Evolutionary conservation across 1,284 basidiomycete genomes (phyloP), one percentile per base, ranked within the genome.

Genomic region (Cryptococcus sp.): DNA sequence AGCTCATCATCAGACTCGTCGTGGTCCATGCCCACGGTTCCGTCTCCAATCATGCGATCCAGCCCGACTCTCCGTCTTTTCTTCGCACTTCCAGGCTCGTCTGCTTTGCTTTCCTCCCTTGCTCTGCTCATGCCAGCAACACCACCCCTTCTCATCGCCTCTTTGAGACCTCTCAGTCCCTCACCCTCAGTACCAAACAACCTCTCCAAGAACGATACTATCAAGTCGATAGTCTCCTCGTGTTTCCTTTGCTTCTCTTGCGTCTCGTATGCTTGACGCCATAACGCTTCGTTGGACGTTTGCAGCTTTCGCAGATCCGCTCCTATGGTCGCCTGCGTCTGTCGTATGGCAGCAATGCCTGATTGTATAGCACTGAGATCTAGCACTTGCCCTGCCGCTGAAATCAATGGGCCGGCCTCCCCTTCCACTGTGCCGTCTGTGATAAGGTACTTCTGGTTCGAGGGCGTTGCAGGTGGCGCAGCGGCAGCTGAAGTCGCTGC

Each of bases 161-260:
- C 73, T 53, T 74, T 74, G 45, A 76, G 54, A 0, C 72, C 72
- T 57, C 73, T 74, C 49, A 78, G 53, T 0, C 73, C 72, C 56
- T 78, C 72, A 47, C 76, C 76, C 52, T 78, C 76, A 20, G 73
- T 77, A 4, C 93, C 93, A 79, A 98, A 98, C 2, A 97, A 88
- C 27, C 92, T 88, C 19, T 93, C 93, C 51, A 99, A 80, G 79
- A 99, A 98, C 60, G 92, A 89, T 62, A 99, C 83, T 63, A 99
- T 97, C 58, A 91, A 84, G 73, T 96, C 93, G 73, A 98, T 93
- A n/a, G 93, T 97, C 76, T 98, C 94, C 71, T 96, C 90, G 67
- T 96, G 93, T 70, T 91, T 91, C 71, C 91, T 87, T 71, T 93
- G 88, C 58, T 88, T 84, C 66, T 89, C 86, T 10, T 90, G 81